Base-by-base conservation (phyloP, 331 rosid genomes). In the Quercus lobata region DNA sequence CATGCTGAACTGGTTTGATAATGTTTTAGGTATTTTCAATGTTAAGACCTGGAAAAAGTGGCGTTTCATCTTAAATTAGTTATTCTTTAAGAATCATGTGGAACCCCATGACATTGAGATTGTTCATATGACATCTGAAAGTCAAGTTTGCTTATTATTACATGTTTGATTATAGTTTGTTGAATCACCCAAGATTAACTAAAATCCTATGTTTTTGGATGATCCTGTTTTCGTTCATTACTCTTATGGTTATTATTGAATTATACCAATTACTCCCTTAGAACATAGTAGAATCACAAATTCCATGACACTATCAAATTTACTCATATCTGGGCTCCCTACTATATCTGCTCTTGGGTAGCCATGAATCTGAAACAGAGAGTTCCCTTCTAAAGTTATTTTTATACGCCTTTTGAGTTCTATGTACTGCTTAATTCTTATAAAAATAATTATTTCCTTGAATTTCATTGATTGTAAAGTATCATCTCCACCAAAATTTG, bases 401-500 rank as follows among this genome's bases (percentile, higher is more conserved):
- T 16, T 79, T 52, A 7, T 54, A 22, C 12, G 65, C 44, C 53
- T 78, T 78, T 25, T 24, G 55, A 29, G 27, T 35, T 21, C 35
- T 69, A 37, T 71, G 71, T 57, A 16, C 53, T 69, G 25, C 57
- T 56, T 30, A 60, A 62, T 55, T 77, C 37, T 19, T 68, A 27
- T 58, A 60, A n/a, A 53, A 68, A 17, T 18, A 4, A 24, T 30
- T 29, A 11, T 17, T 35, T 17, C 19, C 7, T 46, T 54, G 21
- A 53, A 32, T 46, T 83, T 35, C 30, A 24, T 32, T 14, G 34
- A 46, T 21, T 75, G 60, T 57, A 27, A 77, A 57, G 61, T 32
- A 79, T 35, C 2, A 55, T 52, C 81, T 75, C 81, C 75, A 55
- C 74, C 18, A 60, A 71, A 21, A 82, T 30, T 78, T 87, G 84